Conservation (phyloP, 768 basidiomycete species). For the Suillus fuscotomentosus region DNA sequence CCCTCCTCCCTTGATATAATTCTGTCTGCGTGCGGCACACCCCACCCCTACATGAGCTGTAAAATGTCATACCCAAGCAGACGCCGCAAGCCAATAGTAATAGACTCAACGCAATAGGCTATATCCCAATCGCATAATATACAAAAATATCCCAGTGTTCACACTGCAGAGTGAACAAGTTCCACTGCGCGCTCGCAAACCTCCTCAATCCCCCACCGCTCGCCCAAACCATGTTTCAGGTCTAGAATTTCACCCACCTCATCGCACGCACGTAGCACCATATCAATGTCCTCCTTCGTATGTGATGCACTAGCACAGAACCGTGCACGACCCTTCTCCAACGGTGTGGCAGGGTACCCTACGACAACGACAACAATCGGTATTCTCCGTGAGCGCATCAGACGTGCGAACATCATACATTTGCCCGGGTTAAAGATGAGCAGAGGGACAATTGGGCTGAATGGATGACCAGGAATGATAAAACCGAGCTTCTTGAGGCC, state of each 20-base stretch:
- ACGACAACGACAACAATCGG: slow-evolving; percentile 91
- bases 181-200: slow-evolving; percentile 73
- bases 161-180: slow-evolving; percentile 47
- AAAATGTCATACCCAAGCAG: neutral
- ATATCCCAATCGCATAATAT: neutral
- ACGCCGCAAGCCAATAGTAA: neutral
- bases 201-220: slow-evolving; percentile 79
- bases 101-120: neutral
- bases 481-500: slow-evolving; percentile 91
- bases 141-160: neutral
- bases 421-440: slow-evolving; percentile 92
- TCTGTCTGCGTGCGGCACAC: neutral
- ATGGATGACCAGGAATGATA: slow-evolving; percentile 90
- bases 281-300: slow-evolving; percentile 96
- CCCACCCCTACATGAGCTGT: neutral
- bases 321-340: slow-evolving; percentile 84
- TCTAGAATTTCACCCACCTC: slow-evolving; percentile 90
- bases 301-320: slow-evolving; percentile 95
- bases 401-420: slow-evolving; percentile 85
- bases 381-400: slow-evolving; percentile 67
- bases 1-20: neutral
- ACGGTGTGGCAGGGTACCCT: slow-evolving; percentile 86
- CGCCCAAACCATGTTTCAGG: slow-evolving; percentile 74
- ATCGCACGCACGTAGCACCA: slow-evolving; percentile 80
- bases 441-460: slow-evolving; percentile 92